A percentile compares a stretch with the other conserved stretches of the same genome.
Evolutionary conservation across 164 flowering plant genomes (phyloP).

Genomic region (Kalanchoe fedtschenkoi): DNA sequence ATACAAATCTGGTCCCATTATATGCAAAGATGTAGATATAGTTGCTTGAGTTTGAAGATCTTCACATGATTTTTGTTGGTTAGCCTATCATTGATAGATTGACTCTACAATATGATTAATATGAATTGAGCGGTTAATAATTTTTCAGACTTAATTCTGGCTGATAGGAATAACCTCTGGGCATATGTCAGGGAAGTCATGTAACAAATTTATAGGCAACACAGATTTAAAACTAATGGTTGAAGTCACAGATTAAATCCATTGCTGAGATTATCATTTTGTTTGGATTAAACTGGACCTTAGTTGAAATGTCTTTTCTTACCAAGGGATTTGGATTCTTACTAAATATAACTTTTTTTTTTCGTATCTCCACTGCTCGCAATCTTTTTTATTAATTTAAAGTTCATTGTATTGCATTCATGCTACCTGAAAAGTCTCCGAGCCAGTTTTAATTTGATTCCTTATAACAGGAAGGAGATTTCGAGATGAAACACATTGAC

Average conservation of each 20-base stretch:
- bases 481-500: constrained; percentile 88
- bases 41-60: background rate
- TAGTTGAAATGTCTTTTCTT: background rate
- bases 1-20: background rate
- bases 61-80: background rate
- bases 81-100: background rate
- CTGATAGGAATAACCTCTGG: too few relatives aligned
- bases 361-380: background rate
- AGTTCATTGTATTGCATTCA: background rate
- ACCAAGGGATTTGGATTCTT: background rate
- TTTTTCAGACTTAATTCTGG: too few relatives aligned
- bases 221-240: too few relatives aligned
- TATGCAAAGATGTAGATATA: background rate
- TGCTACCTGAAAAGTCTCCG: background rate
- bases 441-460: background rate
- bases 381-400: background rate
- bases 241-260: too few relatives aligned
- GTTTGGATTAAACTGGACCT: background rate
- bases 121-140: too few relatives aligned
- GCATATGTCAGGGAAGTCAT: too few relatives aligned
- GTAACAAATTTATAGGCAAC: too few relatives aligned
- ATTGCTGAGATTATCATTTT: background rate
- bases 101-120: background rate
- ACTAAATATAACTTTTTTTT: background rate
- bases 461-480: constrained; percentile 72